Conservation (phyloP, 257 asterid genomes). For the Solanum piurae region DNA sequence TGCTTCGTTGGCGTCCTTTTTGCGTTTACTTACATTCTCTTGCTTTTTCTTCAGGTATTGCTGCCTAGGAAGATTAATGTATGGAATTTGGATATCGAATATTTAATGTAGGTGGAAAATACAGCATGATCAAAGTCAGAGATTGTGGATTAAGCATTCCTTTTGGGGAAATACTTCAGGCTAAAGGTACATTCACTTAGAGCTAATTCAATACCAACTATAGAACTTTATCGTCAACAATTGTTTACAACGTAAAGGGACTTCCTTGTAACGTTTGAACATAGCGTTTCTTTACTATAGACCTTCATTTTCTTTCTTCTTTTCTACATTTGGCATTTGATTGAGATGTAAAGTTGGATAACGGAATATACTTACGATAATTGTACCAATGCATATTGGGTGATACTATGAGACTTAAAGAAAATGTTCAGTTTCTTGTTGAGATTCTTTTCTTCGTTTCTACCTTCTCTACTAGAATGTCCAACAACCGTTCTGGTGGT, state of each 20-base stretch:
- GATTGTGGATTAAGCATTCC: slow-evolving; percentile 17
- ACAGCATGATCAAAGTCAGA: slow-evolving; percentile 20
- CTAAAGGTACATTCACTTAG: slow-evolving; percentile 18
- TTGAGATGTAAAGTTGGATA: slow-evolving; percentile 33
- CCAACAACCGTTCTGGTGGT: background rate
- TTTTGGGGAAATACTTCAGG: slow-evolving; percentile 21
- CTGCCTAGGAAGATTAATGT: slow-evolving; percentile 40
- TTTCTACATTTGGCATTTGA: slow-evolving; percentile 25
- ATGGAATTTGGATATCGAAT: slow-evolving; percentile 10
- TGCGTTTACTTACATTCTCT: background rate
- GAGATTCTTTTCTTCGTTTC: background rate
- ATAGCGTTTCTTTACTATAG: slow-evolving; percentile 27
- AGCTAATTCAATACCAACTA: slow-evolving; percentile 20
- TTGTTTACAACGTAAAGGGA: slow-evolving; percentile 10
- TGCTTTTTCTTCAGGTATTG: slow-evolving; percentile 40
- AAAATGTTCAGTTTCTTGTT: background rate
- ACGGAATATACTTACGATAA: slow-evolving; percentile 17
- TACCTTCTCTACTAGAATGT: background rate
- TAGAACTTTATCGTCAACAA: slow-evolving; percentile 19
- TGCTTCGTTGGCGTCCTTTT: background rate
- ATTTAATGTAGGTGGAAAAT: slow-evolving; percentile 25
- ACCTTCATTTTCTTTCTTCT: slow-evolving; percentile 1
- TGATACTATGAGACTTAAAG: background rate
- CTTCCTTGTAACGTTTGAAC: slow-evolving; percentile 34
- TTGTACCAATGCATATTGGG: slow-evolving; percentile 15